These are phyloP conservation scores for Hyphodiscus sp. DNA, from an alignment of 2,329 filamentous ascomycete genomes.

Conservation along the genomic window DNA sequence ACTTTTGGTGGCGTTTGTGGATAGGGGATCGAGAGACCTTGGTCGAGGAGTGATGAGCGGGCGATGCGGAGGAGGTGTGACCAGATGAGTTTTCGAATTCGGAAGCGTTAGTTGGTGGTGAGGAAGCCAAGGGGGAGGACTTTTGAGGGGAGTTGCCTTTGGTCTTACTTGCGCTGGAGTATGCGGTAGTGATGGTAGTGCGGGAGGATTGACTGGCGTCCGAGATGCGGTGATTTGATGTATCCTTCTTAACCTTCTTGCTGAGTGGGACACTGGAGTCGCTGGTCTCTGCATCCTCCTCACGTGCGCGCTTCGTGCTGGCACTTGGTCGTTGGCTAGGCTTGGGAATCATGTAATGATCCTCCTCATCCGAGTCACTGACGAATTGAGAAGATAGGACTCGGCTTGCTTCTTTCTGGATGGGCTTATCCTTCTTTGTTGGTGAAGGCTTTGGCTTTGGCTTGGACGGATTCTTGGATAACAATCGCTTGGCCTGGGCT, in stretches of 20 bases:
- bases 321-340: constrained; percentile 32
- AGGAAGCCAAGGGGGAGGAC: constrained; percentile 59
- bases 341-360: constrained; percentile 25
- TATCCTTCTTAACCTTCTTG: constrained; percentile 29
- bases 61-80: constrained; percentile 25
- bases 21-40: constrained; percentile 25
- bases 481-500: constrained; percentile 49
- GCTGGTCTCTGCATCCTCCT: constrained; percentile 29
- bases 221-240: constrained; percentile 36
- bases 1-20: constrained; percentile 29
- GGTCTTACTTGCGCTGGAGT: constrained; percentile 28
- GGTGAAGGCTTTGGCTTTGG: constrained; percentile 18
- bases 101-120: constrained; percentile 58
- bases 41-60: constrained; percentile 9
- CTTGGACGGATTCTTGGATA: constrained; percentile 33
- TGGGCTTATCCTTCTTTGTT: constrained; percentile 14
- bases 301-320: constrained; percentile 43
- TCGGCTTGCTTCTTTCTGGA: constrained; percentile 9
- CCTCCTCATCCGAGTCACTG: constrained; percentile 28
- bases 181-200: constrained; percentile 33
- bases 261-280: constrained; percentile 25
- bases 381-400: constrained; percentile 28
- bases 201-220: constrained; percentile 45
- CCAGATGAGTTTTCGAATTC: constrained; percentile 44
- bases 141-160: constrained; percentile 54